Conservation (phyloP, 371 early-diverging fungal genomes). For the Syncephalastrum monosporum region DNA sequence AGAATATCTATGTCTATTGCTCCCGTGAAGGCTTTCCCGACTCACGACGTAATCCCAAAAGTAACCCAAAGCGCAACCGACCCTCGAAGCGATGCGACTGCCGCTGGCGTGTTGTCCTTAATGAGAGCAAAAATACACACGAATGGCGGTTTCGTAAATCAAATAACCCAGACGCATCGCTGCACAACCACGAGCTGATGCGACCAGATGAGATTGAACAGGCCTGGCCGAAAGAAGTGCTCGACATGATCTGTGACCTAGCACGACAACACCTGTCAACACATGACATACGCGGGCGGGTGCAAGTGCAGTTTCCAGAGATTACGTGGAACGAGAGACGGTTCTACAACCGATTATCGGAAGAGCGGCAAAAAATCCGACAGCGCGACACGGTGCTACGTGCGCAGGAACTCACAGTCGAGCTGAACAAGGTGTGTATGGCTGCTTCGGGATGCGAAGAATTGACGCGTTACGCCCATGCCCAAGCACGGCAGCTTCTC, state of each 20-base stretch:
- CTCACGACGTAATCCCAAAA: slow-evolving; percentile 51
- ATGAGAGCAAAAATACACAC: slow-evolving; percentile 43
- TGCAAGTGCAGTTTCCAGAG: slow-evolving; percentile 52
- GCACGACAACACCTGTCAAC: slow-evolving; percentile 56
- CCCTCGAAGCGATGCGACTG: slow-evolving; percentile 55
- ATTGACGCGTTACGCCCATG: slow-evolving; percentile 47
- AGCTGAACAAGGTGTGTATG: slow-evolving; percentile 37
- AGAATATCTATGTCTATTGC: slow-evolving; percentile 62
- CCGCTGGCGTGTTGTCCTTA: slow-evolving; percentile 58
- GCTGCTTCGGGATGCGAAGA: slow-evolving; percentile 46
- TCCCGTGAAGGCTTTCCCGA: slow-evolving; percentile 58
- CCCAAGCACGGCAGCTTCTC: slow-evolving; percentile 38
- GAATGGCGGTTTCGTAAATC: slow-evolving; percentile 63
- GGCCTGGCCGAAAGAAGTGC: slow-evolving; percentile 59
- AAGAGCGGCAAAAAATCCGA: slow-evolving; percentile 61
- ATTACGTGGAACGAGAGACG: slow-evolving; percentile 65
- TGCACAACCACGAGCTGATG: slow-evolving; percentile 58
- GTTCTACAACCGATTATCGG: slow-evolving; percentile 62
- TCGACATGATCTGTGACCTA: slow-evolving; percentile 54
- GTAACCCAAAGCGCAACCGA: slow-evolving; percentile 50
- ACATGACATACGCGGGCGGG: slow-evolving; percentile 54
- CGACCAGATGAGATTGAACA: slow-evolving; percentile 63
- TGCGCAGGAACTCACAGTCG: slow-evolving; percentile 40
- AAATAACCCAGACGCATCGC: slow-evolving; percentile 55
- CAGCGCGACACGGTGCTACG: slow-evolving; percentile 51